A percentile compares a stretch with the other conserved stretches of the same genome.
Evolutionary conservation across 805 yeast species (phyloP).

Genomic region (Ogataea trehaloabstinens): DNA sequence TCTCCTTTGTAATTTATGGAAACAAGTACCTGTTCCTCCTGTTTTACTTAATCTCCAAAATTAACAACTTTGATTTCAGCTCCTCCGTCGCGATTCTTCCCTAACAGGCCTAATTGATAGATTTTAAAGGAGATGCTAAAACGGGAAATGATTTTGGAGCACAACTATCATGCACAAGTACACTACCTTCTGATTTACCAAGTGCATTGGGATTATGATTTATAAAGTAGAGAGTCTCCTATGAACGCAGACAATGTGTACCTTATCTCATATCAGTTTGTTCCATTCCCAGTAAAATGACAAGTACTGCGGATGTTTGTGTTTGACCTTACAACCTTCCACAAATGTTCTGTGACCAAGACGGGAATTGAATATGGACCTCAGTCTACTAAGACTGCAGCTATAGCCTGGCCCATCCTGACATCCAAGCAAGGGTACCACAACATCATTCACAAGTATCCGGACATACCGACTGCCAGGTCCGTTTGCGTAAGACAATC

Average conservation of each 20-base stretch:
- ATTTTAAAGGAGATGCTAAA: neutral
- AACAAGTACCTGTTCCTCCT: no score
- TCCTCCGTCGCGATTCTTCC: neutral
- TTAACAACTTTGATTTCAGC: neutral
- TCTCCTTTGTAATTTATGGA: no score
- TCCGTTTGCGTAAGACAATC: constrained; percentile 28
- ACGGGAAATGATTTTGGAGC: neutral
- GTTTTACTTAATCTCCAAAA: no score
- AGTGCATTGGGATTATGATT: no score
- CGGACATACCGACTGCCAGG: constrained; percentile 38
- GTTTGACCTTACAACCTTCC: constrained; percentile 18
- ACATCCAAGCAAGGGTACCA: constrained; percentile 48
- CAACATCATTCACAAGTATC: constrained; percentile 52
- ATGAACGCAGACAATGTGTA: no score
- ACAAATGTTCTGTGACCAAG: constrained; percentile 8
- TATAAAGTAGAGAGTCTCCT: no score
- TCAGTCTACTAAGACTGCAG: constrained; percentile 28
- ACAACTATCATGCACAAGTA: neutral
- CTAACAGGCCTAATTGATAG: neutral
- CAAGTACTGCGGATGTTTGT: constrained; percentile 16
- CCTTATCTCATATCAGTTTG: no score
- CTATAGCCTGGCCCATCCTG: constrained; percentile 56
- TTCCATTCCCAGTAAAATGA: constrained; percentile 31
- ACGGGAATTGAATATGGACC: constrained; percentile 9
- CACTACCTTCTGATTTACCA: no score